phyloP scores from a whole-genome alignment of 2,329 filamentous ascomycete species.

The Xylariaceae sp. region DNA sequence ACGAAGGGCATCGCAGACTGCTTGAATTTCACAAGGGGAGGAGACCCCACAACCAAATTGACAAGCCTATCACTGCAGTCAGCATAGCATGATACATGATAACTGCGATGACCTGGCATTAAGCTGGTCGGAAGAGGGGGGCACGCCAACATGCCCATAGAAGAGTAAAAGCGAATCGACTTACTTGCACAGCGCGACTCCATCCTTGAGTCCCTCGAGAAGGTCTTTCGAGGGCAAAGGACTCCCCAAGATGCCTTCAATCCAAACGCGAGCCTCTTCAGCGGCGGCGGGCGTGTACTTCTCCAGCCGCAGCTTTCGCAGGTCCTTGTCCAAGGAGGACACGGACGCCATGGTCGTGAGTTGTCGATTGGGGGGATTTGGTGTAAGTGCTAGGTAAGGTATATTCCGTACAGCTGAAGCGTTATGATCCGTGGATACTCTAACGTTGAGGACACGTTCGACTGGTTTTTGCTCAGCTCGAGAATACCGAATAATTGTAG shows the following conservation, averaged over 20 bases:
- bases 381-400: not conserved
- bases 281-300: slow-evolving; percentile 90
- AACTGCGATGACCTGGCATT: not conserved
- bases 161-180: slow-evolving; percentile 26
- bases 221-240: slow-evolving; percentile 68
- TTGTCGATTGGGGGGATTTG: not conserved
- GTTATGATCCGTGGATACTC: not conserved
- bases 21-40: slow-evolving; percentile 80
- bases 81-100: not conserved
- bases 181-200: slow-evolving; percentile 86
- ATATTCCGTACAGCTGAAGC: no score
- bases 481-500: not conserved
- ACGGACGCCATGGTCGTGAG: slow-evolving; percentile 76
- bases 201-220: slow-evolving; percentile 82
- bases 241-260: slow-evolving; percentile 74
- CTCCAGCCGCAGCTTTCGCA: slow-evolving; percentile 86
- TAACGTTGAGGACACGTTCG: not conserved
- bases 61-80: slow-evolving; percentile 56
- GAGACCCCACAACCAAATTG: slow-evolving; percentile 68
- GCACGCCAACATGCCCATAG: not conserved
- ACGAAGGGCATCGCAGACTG: slow-evolving; percentile 93
- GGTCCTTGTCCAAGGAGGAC: slow-evolving; percentile 86
- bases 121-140: not conserved
- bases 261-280: slow-evolving; percentile 79
- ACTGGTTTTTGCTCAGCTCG: not conserved